Conservation (phyloP, 2,329 filamentous ascomycete species). For the Aspergillus fumigatus region DNA sequence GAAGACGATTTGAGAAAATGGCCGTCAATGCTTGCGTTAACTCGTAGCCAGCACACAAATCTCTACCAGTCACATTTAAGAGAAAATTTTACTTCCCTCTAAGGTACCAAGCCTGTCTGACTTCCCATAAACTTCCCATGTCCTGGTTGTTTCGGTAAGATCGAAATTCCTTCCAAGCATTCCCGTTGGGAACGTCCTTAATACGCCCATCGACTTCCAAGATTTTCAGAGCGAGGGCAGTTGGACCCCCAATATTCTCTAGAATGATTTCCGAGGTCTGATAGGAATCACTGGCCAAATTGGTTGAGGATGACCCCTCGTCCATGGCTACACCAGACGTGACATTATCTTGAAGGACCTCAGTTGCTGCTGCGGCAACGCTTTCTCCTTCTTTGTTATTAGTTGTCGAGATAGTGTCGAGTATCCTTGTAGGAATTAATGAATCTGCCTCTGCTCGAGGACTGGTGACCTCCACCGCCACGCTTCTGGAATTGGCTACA, state of each 20-base stretch:
- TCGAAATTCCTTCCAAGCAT: slow-evolving; percentile 43
- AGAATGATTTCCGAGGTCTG: slow-evolving; percentile 23
- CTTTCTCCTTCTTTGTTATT: not conserved
- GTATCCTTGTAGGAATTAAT: not conserved
- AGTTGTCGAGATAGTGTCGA: not conserved
- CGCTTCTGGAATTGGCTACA: not conserved
- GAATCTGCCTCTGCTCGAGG: not conserved
- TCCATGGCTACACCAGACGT: not conserved
- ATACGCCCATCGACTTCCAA: slow-evolving; percentile 39
- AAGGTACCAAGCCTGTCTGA: slow-evolving; percentile 38
- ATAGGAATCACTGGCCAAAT: slow-evolving; percentile 2
- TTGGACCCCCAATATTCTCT: slow-evolving; percentile 25
- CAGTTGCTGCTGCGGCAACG: not conserved
- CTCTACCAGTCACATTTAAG: not conserved
- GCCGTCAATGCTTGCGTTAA: not conserved
- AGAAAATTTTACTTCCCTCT: slow-evolving; percentile 14
- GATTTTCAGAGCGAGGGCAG: slow-evolving; percentile 30
- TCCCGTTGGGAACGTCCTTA: slow-evolving; percentile 26
- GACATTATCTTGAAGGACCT: not conserved
- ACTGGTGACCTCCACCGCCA: slow-evolving; percentile 3
- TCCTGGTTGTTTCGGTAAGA: slow-evolving; percentile 43
- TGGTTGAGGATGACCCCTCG: not conserved
- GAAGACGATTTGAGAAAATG: no score
- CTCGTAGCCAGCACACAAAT: not conserved
- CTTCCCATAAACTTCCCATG: slow-evolving; percentile 43